Percentiles rank a stretch among this genome's conserved stretches.
phyloP scores from a whole-genome alignment of 257 asterid genomes.

The Petrea volubilis region DNA sequence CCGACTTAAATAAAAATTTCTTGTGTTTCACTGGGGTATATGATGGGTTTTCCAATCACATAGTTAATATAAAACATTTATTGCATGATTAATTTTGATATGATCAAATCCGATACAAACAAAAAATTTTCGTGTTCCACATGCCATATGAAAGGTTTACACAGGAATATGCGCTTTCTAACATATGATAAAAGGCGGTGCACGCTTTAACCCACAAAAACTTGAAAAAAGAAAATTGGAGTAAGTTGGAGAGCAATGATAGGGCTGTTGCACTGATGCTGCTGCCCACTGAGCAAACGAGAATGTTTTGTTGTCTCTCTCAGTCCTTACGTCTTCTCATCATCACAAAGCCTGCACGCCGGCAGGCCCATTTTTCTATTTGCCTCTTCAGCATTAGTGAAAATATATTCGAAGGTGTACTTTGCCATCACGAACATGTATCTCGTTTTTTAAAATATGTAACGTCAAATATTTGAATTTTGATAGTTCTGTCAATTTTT shows the following conservation, averaged over 20 bases:
- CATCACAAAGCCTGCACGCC: constrained; percentile 31
- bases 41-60: no score
- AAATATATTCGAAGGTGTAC: constrained; percentile 2
- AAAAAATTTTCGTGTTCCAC: no score
- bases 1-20: no score
- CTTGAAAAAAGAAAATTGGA: not conserved
- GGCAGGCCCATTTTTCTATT: not conserved
- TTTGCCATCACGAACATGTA: no score
- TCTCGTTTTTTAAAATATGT: no score
- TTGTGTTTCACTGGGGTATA: no score
- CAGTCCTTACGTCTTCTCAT: constrained; percentile 38
- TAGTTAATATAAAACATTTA: no score
- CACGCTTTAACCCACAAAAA: constrained; percentile 31
- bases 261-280: constrained; percentile 27
- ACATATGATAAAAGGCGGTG: constrained; percentile 21
- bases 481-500: no score
- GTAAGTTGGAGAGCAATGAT: constrained; percentile 30
- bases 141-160: not conserved
- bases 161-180: constrained; percentile 4
- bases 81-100: no score
- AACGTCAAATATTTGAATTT: no score
- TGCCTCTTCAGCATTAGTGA: constrained; percentile 10
- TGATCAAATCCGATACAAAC: no score
- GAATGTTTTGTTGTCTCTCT: constrained; percentile 72
- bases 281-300: constrained; percentile 24